These are phyloP conservation scores for Hansenula lynferdii DNA, from an alignment of 1,139 yeast species.

Conservation along the genomic window DNA sequence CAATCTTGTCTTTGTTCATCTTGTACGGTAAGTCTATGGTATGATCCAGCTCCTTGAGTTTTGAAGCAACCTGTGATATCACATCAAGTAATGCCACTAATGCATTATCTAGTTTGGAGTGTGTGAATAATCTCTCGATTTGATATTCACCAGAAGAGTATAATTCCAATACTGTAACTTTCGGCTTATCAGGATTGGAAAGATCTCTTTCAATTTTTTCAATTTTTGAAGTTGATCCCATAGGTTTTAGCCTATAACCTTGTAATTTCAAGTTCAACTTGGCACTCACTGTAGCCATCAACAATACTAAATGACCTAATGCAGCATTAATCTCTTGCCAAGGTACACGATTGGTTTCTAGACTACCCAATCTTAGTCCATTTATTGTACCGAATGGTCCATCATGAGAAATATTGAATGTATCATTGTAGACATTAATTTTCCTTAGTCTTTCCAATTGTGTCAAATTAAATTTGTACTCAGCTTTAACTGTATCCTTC, in stretches of 20 bases:
- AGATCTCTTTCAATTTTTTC: constrained; percentile 45
- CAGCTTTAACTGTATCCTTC: constrained; percentile 55
- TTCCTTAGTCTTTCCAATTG: constrained; percentile 67
- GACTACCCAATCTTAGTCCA: constrained; percentile 71
- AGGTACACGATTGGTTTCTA: constrained; percentile 54
- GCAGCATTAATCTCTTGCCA: constrained; percentile 96
- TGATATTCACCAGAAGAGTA: constrained; percentile 23
- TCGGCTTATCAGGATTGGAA: constrained; percentile 25
- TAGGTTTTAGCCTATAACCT: constrained; percentile 66
- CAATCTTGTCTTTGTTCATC: constrained; percentile 63
- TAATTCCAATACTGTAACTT: constrained; percentile 12
- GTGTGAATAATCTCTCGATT: constrained; percentile 54
- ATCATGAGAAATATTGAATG: constrained; percentile 77
- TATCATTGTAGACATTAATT: constrained; percentile 75
- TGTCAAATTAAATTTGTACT: constrained; percentile 55
- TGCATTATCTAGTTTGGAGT: constrained; percentile 67
- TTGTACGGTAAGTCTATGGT: constrained; percentile 70
- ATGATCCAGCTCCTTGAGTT: constrained; percentile 43
- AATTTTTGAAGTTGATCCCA: constrained; percentile 82
- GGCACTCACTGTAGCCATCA: constrained; percentile 60
- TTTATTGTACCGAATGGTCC: constrained; percentile 87
- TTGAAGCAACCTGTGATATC: constrained; percentile 49
- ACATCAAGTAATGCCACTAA: constrained; percentile 72
- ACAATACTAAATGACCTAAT: constrained; percentile 74
- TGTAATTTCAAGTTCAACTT: constrained; percentile 51